Evolutionary conservation across 345 rosid species (phyloP).

Genomic region (Leavenworthia alabamica): DNA sequence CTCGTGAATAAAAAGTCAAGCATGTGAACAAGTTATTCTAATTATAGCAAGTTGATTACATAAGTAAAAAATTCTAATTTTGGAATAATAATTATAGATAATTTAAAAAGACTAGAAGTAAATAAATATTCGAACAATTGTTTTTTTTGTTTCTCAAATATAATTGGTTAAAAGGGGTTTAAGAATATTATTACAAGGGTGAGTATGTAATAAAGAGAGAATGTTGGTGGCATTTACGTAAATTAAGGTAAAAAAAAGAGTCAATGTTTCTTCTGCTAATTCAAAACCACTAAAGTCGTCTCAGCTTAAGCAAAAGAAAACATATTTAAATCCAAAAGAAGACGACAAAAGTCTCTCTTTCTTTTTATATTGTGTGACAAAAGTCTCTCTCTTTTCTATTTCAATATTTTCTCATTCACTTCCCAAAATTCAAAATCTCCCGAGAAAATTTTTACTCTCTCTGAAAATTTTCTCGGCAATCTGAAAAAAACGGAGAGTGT

Average conservation of each 20-base stretch:
- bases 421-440: conserved; percentile 18
- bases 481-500: conserved; percentile 2
- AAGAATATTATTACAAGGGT: conserved; percentile 19
- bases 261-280: conserved; percentile 25
- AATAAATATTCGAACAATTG: background rate
- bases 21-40: background rate
- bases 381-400: conserved; percentile 19
- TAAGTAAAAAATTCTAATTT: background rate
- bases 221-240: conserved; percentile 1
- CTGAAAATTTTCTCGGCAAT: conserved; percentile 29
- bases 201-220: conserved; percentile 9
- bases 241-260: conserved; percentile 5
- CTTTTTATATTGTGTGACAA: background rate
- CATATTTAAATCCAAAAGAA: conserved; percentile 34
- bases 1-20: background rate
- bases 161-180: background rate
- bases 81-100: background rate
- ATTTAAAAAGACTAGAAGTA: background rate
- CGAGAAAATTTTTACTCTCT: conserved; percentile 2
- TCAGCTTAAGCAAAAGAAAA: conserved; percentile 30
- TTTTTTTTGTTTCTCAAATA: background rate
- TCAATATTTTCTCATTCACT: background rate
- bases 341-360: conserved; percentile 18
- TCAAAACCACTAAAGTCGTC: conserved; percentile 39
- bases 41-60: conserved; percentile 17